A percentile compares a stretch with the other conserved stretches of the same genome.
Evolutionary conservation across 805 yeast genomes (phyloP).

Genomic region (Schizosaccharomyces cryophilus): DNA sequence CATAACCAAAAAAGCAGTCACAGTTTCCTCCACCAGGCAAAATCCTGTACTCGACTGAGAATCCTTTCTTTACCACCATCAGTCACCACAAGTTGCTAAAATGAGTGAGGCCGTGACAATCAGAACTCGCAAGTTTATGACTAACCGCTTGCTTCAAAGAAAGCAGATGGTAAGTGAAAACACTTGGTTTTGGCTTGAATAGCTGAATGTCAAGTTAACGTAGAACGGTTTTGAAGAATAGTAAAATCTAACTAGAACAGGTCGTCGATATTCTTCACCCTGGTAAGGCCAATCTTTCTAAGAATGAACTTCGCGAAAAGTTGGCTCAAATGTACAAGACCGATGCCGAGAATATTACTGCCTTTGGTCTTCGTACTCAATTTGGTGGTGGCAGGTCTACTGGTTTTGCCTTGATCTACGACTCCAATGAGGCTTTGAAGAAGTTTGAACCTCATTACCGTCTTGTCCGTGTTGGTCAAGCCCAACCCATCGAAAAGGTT

Average conservation of each 20-base stretch:
- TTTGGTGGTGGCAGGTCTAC: slow-evolving; percentile 99
- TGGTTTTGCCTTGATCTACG: slow-evolving; percentile 97
- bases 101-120: slow-evolving; percentile 79
- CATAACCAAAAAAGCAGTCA: neutral
- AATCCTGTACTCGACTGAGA: neutral
- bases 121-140: slow-evolving; percentile 71
- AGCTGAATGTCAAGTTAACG: too few relatives aligned
- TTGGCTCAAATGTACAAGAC: slow-evolving; percentile 72
- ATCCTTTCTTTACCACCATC: slow-evolving; percentile 1
- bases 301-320: slow-evolving; percentile 95
- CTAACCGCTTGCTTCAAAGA: slow-evolving; percentile 98
- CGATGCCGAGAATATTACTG: slow-evolving; percentile 84
- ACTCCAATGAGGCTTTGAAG: slow-evolving; percentile 91
- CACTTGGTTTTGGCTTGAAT: neutral
- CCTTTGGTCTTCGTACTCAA: slow-evolving; percentile 97
- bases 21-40: neutral
- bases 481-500: slow-evolving; percentile 84
- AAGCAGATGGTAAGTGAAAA: slow-evolving; percentile 64
- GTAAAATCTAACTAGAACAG: neutral
- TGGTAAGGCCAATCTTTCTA: slow-evolving; percentile 95
- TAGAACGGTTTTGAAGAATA: too few relatives aligned
- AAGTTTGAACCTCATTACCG: slow-evolving; percentile 98
- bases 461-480: slow-evolving; percentile 95
- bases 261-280: slow-evolving; percentile 92
- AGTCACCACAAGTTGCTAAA: neutral